These are phyloP conservation scores for Entoloma clypeatum DNA, from an alignment of 1,284 basidiomycete genomes.

Conservation along the genomic window DNA sequence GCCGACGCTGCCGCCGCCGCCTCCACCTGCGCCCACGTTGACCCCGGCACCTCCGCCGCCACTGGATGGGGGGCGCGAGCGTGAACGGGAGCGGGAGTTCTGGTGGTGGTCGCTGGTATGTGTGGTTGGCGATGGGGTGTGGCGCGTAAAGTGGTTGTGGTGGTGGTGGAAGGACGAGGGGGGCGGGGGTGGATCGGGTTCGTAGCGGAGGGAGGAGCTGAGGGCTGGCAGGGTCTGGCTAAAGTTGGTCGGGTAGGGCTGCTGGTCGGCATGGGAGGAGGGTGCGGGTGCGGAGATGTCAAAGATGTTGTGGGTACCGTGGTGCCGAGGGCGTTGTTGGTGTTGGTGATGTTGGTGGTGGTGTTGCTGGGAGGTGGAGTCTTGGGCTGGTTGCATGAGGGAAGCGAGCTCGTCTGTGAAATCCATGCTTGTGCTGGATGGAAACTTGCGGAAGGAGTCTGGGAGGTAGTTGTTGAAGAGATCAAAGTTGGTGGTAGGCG, in stretches of 20 bases:
- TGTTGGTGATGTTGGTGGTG: constrained; percentile 17
- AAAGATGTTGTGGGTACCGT: constrained; percentile 63
- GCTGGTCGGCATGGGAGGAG: constrained; percentile 8
- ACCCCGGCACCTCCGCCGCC: constrained; percentile 8
- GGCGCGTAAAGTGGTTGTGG: constrained; percentile 24
- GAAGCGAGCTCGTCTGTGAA: constrained; percentile 61
- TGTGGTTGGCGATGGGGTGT: constrained; percentile 25
- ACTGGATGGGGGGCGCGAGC: constrained; percentile 39
- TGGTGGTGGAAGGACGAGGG: constrained; percentile 28
- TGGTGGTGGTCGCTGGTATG: constrained; percentile 14
- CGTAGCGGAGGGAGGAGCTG: constrained; percentile 58
- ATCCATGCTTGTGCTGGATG: constrained; percentile 40
- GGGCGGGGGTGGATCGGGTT: constrained; percentile 23
- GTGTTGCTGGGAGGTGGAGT: constrained; percentile 16
- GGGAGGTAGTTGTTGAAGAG: constrained; percentile 38
- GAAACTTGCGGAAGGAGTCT: constrained; percentile 51
- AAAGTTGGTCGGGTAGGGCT: constrained; percentile 41
- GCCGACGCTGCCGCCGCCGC: constrained; percentile 12
- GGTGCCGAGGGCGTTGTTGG: constrained; percentile 13
- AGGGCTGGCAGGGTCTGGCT: constrained; percentile 58
- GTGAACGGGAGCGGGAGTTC: constrained; percentile 39
- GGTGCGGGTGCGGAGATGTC: constrained; percentile 47
- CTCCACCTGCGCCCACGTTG: too few species aligned
- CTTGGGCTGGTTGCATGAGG: constrained; percentile 41
- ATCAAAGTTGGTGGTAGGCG: constrained; percentile 26